phyloP scores from a whole-genome alignment of 2,329 filamentous ascomycete genomes.

The Nigrospora oryzae region DNA sequence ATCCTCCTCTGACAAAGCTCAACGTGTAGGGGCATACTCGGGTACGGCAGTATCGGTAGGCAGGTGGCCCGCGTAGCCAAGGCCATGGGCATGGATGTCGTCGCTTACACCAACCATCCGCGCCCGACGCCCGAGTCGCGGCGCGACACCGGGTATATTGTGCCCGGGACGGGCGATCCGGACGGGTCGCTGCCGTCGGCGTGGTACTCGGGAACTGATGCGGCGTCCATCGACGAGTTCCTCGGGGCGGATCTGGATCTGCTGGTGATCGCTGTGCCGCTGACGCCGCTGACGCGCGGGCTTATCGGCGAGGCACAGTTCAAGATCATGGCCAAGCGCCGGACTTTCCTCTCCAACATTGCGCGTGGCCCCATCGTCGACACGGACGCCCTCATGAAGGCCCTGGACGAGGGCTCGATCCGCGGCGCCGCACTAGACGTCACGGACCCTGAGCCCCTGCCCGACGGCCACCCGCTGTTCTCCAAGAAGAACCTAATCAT shows the following conservation, averaged over 20 bases:
- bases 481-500: constrained; percentile 52
- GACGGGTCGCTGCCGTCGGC: constrained; percentile 28
- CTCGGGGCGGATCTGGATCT: constrained; percentile 31
- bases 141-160: constrained; percentile 51
- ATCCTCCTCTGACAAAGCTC: constrained; percentile 4
- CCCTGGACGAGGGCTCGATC: constrained; percentile 31
- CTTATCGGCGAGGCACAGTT: constrained; percentile 33
- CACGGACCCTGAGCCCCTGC: constrained; percentile 62
- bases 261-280: constrained; percentile 29
- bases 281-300: constrained; percentile 27
- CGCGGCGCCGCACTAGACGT: constrained; percentile 60
- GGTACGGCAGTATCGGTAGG: constrained; percentile 35
- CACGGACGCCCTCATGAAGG: constrained; percentile 41
- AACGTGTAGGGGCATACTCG: constrained; percentile 25
- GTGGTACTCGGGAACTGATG: constrained; percentile 30
- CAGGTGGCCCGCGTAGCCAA: constrained; percentile 39
- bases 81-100: constrained; percentile 56
- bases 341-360: constrained; percentile 56
- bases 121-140: constrained; percentile 51
- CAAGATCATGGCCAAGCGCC: constrained; percentile 21
- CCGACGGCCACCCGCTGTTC: constrained; percentile 55
- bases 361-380: constrained; percentile 38
- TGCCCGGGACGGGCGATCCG: constrained; percentile 48
- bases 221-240: constrained; percentile 27
- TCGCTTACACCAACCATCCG: constrained; percentile 59